phyloP scores from a whole-genome alignment of 2,329 filamentous ascomycete genomes.

The Microcyclospora tardicrescens region DNA sequence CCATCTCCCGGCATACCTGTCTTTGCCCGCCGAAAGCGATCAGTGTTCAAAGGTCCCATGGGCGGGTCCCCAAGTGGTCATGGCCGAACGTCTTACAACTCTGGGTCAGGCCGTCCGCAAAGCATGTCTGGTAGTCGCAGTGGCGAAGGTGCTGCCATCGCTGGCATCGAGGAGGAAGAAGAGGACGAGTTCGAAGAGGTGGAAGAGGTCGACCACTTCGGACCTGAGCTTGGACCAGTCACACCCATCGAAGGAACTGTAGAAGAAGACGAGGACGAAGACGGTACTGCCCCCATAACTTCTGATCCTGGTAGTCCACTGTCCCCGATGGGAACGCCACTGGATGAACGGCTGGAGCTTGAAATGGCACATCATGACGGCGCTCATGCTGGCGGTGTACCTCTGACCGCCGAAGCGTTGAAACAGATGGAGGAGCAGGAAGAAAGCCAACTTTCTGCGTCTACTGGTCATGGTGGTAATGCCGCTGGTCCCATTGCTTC shows the following conservation, averaged over 20 bases:
- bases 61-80: constrained; percentile 30
- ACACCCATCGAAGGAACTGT: background rate
- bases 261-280: background rate
- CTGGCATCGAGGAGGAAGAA: constrained; percentile 26
- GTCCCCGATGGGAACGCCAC: background rate
- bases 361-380: background rate
- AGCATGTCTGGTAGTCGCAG: constrained; percentile 42
- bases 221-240: constrained; percentile 9
- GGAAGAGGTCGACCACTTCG: constrained; percentile 16
- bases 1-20: constrained; percentile 49
- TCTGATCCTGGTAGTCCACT: background rate
- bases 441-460: constrained; percentile 1
- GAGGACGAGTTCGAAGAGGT: background rate
- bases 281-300: background rate
- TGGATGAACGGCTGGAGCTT: constrained; percentile 3
- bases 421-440: constrained; percentile 16
- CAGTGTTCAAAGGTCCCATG: constrained; percentile 69
- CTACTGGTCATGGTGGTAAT: background rate
- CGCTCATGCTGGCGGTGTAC: constrained; percentile 5
- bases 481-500: background rate
- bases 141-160: constrained; percentile 52
- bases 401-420: constrained; percentile 22
- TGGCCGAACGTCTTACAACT: constrained; percentile 5
- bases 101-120: constrained; percentile 1
- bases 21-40: constrained; percentile 71